Conservation (phyloP, 225 moss, liverwort and hornwort genomes). For the Physcomitrium patens region DNA sequence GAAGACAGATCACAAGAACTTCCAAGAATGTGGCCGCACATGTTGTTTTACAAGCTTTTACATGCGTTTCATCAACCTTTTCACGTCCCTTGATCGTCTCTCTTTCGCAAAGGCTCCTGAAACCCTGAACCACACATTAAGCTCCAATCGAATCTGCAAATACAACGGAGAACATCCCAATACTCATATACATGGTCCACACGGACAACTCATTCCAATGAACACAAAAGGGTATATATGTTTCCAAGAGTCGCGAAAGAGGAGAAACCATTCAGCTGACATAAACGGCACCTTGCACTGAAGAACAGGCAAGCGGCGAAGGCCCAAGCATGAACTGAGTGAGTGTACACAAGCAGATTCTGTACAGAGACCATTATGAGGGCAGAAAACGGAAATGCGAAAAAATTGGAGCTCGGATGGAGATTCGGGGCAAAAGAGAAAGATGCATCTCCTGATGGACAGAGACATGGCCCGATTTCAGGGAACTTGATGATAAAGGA, state of each 20-base stretch:
- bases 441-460: constrained; percentile 43
- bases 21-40: constrained; percentile 78
- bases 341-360: not conserved
- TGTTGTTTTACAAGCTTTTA: constrained; percentile 58
- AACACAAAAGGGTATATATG: too few relatives aligned
- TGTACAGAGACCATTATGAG: not conserved
- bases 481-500: constrained; percentile 32
- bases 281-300: constrained; percentile 57
- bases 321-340: constrained; percentile 4
- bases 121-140: constrained; percentile 29
- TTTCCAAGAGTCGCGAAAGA: constrained; percentile 79
- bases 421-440: constrained; percentile 21
- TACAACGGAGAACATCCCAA: too few relatives aligned
- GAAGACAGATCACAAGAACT: constrained; percentile 44
- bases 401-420: not conserved
- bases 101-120: constrained; percentile 58
- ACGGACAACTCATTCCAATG: too few relatives aligned
- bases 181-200: too few relatives aligned
- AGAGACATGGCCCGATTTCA: constrained; percentile 38
- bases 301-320: constrained; percentile 46
- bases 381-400: not conserved
- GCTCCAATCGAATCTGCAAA: too few relatives aligned
- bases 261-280: constrained; percentile 73
- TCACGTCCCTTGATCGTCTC: constrained; percentile 52
- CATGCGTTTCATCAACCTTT: constrained; percentile 70